Base-by-base conservation (phyloP, 495 filamentous ascomycete genomes). In the Arthonia radiata region DNA sequence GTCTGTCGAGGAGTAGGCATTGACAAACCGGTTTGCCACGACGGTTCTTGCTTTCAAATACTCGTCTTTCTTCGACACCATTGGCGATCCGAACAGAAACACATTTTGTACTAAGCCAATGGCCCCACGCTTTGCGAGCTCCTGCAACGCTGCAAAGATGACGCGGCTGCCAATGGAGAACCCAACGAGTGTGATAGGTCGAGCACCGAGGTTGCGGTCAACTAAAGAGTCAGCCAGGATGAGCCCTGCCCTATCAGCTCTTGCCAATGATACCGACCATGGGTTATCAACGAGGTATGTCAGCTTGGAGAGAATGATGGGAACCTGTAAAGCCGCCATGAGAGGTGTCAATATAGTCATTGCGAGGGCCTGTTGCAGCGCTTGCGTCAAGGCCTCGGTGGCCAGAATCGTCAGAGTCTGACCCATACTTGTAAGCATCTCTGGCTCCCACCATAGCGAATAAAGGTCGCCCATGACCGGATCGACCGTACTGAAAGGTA, bases 381-480 rank as follows among this genome's bases (percentile, higher is more conserved):
- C 80, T 61, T 92, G 79, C 0, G 86, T 90, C 13, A 99, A 62
- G 39, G 89, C 86, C 75, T 99, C 86, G 22, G 89, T 93, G 29
- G 89, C 86, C 25, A 99, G 57, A 46, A 99, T 93, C 37, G 92
- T 91, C 37, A 99, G 94, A 13, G 86, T 99, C 29, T 80, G 72
- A 57, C 86, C 86, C 76, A 92, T 94, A 41, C 74, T 86, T 25
- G 64, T 72, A 35, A 99, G 60, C 82, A 99, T 90, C 37, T 99
- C 86, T 3, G 86, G 89, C 47, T 99, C 86, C 89, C 89, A 99
- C 28, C 83, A 56, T 5, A 99, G 69, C 0, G 89, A 94, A 49
- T 94, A 99, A 13, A 99, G 64, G 51, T 99, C 86, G 17, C 86
- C 86, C 86, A 99, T 94, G 32, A 93, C 65, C 0, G 86, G 81